Conservation (phyloP, 225 moss, liverwort and hornwort species). For the Bryum argenteum region DNA sequence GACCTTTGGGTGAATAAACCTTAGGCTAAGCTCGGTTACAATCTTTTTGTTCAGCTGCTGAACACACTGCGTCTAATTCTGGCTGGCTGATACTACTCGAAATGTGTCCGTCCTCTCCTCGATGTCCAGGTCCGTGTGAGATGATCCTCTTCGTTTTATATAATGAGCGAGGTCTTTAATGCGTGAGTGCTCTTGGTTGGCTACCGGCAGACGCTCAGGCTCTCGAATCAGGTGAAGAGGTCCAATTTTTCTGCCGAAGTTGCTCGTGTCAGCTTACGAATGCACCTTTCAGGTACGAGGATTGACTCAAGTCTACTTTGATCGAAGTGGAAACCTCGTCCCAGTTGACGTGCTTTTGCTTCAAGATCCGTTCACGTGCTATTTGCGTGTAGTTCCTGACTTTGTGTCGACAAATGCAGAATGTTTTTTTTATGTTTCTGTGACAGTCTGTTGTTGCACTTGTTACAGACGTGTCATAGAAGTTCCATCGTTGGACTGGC, state of each 20-base stretch:
- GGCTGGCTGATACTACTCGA: background rate
- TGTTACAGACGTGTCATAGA: constrained; percentile 46
- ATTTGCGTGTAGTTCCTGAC: background rate
- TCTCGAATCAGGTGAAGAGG: constrained; percentile 51
- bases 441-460: constrained; percentile 4
- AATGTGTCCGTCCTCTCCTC: background rate
- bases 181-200: constrained; percentile 26
- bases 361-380: background rate
- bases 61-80: too few relatives aligned
- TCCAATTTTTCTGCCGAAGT: constrained; percentile 69
- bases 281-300: constrained; percentile 59
- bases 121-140: background rate
- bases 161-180: background rate
- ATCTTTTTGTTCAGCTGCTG: too few relatives aligned
- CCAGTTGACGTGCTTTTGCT: background rate
- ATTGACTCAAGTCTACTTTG: background rate
- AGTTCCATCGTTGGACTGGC: constrained; percentile 68
- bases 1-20: too few relatives aligned
- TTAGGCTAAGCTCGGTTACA: too few relatives aligned
- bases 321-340: constrained; percentile 10
- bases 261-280: constrained; percentile 68
- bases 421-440: constrained; percentile 1
- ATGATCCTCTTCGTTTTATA: background rate
- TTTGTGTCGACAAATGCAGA: background rate
- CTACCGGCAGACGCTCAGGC: constrained; percentile 62